These are phyloP conservation scores for Russula sp. DNA, from an alignment of 768 basidiomycete species.

Conservation along the genomic window DNA sequence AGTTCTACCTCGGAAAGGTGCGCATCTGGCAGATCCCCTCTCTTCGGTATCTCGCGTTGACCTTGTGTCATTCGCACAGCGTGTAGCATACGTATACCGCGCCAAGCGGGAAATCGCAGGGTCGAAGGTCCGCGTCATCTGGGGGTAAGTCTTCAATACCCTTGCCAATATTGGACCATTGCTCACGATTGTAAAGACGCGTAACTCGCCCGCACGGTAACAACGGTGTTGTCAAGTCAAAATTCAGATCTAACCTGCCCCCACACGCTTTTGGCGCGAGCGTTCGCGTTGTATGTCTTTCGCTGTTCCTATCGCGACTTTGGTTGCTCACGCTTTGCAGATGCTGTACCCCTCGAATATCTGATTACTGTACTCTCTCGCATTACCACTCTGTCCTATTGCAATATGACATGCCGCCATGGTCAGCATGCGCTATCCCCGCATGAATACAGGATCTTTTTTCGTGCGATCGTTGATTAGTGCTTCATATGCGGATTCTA, in stretches of 20 bases:
- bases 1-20: constrained; percentile 99
- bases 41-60: neutral
- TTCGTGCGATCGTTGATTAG: constrained; percentile 5
- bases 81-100: constrained; percentile 96
- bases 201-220: constrained; percentile 92
- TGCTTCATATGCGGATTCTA: neutral
- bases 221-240: constrained; percentile 93
- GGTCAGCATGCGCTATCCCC: constrained; percentile 26
- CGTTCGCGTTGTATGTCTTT: constrained; percentile 74
- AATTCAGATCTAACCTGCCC: constrained; percentile 93
- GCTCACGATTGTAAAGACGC: constrained; percentile 45
- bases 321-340: constrained; percentile 34
- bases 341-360: constrained; percentile 92
- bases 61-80: constrained; percentile 40
- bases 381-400: constrained; percentile 27
- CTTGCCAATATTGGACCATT: neutral
- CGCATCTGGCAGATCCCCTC: constrained; percentile 24
- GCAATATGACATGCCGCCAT: constrained; percentile 36
- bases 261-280: constrained; percentile 90
- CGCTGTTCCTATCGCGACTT: neutral
- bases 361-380: constrained; percentile 38
- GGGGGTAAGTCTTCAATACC: constrained; percentile 64
- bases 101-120: constrained; percentile 93
- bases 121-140: constrained; percentile 95
- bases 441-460: constrained; percentile 16